Base-by-base conservation (phyloP, 768 basidiomycete genomes). In the Sarcodon sp. region DNA sequence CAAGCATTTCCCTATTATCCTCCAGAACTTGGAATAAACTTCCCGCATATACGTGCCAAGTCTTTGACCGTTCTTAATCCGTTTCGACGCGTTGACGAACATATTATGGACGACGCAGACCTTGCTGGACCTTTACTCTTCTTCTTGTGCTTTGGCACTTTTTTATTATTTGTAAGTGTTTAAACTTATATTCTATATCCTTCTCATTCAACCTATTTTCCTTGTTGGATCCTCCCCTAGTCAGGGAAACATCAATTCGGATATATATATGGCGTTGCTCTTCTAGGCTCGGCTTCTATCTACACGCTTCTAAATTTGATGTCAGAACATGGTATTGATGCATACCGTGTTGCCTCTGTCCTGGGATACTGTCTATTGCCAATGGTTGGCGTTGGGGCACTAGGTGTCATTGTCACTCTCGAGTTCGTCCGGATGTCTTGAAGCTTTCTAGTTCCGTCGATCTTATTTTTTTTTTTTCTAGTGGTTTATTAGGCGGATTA, bases 101-200 rank as follows among this genome's bases (percentile, higher is more conserved):
- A 76, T 50, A 98, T 99, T 51, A 99, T 99, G 96, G 96, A 99
- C 64, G 96, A 99, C 57, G 93, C 94, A 16, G 96, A 99, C 66
- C 74, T 99, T 32, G 92, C 94, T 7, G 96, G 96, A 0, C 96
- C 96, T 7, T 77, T 97, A 43, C 77, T 97, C 5, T 97, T 97
- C 68, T 84, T 84, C 60, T 89, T 98, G 62, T 88, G 88, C 57
- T 98, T 98, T 62, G 96, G 84, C 10, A 83, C 87, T 37, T 90
- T 87, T 59, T 75, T 99, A 1, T 77, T 99, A 45, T 77, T 98
- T 52, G 96, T 97, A 49, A 59, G 91, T 79, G 33, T 32, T 45
- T 35, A 50, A n/a, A 7, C 4, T 10, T 32, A 16, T 7, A 18
- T 31, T 41, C 12, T 35, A 7, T 32, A 21, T 10, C 33, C 3